Evolutionary conservation across 2,329 filamentous ascomycete species (phyloP).

Genomic region (Ophiostoma ulmi): DNA sequence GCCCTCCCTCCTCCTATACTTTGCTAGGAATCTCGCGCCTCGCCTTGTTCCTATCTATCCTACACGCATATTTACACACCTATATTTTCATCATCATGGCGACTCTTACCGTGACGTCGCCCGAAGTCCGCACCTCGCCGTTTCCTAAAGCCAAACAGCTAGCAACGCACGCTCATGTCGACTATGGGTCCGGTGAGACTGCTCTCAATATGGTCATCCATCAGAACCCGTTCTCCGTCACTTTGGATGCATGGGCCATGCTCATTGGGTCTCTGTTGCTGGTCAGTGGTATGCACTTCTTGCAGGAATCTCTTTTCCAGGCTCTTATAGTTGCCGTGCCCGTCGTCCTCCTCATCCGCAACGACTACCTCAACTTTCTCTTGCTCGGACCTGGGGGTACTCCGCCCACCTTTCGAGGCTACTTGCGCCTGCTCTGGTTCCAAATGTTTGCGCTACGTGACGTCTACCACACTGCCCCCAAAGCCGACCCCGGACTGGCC

Average conservation of each 20-base stretch:
- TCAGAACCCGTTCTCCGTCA: constrained; percentile 50
- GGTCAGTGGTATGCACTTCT: constrained; percentile 48
- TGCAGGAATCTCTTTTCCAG: constrained; percentile 46
- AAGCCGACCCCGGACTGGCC: constrained; percentile 45
- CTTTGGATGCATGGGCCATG: constrained; percentile 48
- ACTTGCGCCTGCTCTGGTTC: constrained; percentile 69
- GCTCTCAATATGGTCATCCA: constrained; percentile 42
- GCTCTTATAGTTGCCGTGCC: constrained; percentile 48
- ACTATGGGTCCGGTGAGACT: constrained; percentile 2
- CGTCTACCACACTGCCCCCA: constrained; percentile 55
- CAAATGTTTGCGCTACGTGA: constrained; percentile 66
- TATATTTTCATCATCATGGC: constrained; percentile 13
- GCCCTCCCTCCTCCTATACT: neutral
- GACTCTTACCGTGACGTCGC: constrained; percentile 23
- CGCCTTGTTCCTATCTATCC: neutral
- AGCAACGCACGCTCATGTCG: neutral
- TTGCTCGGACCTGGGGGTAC: constrained; percentile 76
- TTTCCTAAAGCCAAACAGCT: neutral
- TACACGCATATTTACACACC: neutral
- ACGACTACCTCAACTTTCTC: constrained; percentile 72
- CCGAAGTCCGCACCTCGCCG: constrained; percentile 15
- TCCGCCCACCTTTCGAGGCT: constrained; percentile 66
- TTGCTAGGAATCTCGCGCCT: too few relatives aligned
- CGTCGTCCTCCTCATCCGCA: constrained; percentile 50
- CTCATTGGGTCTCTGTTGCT: constrained; percentile 43